phyloP scores from a whole-genome alignment of 1,284 basidiomycete genomes.

The Xerocomus minutiporus region DNA sequence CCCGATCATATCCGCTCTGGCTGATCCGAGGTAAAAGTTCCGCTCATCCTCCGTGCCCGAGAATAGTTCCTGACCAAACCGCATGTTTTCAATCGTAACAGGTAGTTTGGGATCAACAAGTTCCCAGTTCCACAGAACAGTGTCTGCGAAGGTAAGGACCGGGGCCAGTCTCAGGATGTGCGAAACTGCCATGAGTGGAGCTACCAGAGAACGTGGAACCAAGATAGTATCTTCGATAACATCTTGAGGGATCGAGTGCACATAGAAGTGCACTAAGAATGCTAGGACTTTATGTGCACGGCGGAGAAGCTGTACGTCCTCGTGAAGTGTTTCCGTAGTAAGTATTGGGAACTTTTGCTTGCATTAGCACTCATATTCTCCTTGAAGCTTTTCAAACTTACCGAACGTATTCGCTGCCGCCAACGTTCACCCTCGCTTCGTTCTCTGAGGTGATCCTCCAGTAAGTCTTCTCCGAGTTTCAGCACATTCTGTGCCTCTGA shows the following conservation, averaged over 20 bases:
- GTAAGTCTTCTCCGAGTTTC: constrained; percentile 57
- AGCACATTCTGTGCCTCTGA: constrained; percentile 53
- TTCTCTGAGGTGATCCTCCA: constrained; percentile 45
- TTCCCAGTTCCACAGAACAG: constrained; percentile 93
- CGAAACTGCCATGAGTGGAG: constrained; percentile 81
- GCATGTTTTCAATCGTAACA: constrained; percentile 58
- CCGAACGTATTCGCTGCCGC: constrained; percentile 61
- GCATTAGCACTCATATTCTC: constrained; percentile 12
- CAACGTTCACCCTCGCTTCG: constrained; percentile 57
- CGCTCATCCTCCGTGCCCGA: constrained; percentile 83
- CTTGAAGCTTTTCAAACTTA: constrained; percentile 37
- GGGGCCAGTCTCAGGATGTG: constrained; percentile 81
- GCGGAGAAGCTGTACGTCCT: constrained; percentile 60
- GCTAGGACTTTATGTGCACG: constrained; percentile 87
- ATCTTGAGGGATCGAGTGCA: constrained; percentile 66
- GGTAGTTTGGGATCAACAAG: constrained; percentile 52
- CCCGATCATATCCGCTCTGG: constrained; percentile 82
- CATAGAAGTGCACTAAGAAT: constrained; percentile 87
- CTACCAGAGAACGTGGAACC: constrained; percentile 72
- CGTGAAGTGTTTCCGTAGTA: constrained; percentile 47
- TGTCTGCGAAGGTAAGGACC: constrained; percentile 92
- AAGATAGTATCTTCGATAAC: constrained; percentile 40
- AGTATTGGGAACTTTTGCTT: constrained; percentile 64
- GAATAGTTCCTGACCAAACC: constrained; percentile 65
- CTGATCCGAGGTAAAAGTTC: constrained; percentile 86